A percentile compares a stretch with the other conserved stretches of the same genome.
These are phyloP conservation scores for Xylaria digitata DNA, from an alignment of 2,329 filamentous ascomycete genomes.

Conservation along the genomic window DNA sequence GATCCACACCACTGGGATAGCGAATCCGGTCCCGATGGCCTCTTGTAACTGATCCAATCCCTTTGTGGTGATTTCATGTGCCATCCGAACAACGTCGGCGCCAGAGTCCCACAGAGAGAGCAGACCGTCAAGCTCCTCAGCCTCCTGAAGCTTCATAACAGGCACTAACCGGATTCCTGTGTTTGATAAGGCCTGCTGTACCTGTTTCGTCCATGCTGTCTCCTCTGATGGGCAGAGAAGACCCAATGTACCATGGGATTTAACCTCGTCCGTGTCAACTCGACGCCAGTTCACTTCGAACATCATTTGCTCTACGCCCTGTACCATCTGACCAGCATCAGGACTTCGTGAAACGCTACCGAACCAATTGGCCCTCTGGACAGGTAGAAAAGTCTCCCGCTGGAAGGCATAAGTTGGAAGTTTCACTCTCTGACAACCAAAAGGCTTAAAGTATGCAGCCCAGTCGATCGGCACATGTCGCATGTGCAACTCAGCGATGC, in stretches of 20 bases:
- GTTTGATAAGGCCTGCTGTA: slow-evolving; percentile 28
- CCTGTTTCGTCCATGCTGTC: slow-evolving; percentile 19
- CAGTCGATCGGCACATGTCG: slow-evolving; percentile 47
- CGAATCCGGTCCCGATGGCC: slow-evolving; percentile 38
- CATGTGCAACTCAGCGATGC: slow-evolving; percentile 44
- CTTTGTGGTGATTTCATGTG: slow-evolving; percentile 37
- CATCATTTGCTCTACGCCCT: slow-evolving; percentile 25
- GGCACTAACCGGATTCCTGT: slow-evolving; percentile 32
- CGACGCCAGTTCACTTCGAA: slow-evolving; percentile 40
- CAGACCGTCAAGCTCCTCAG: slow-evolving; percentile 44
- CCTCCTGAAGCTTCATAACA: slow-evolving; percentile 38
- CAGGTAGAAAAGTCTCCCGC: slow-evolving; percentile 25
- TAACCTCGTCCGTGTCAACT: slow-evolving; percentile 20
- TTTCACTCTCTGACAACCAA: slow-evolving; percentile 44
- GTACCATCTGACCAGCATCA: background rate
- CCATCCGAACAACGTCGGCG: slow-evolving; percentile 39
- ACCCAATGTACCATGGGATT: slow-evolving; percentile 36
- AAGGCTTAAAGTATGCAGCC: slow-evolving; percentile 47
- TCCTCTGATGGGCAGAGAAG: slow-evolving; percentile 26
- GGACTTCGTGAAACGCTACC: background rate
- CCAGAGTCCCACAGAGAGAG: slow-evolving; percentile 44
- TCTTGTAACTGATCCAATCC: slow-evolving; percentile 45
- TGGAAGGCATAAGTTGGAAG: slow-evolving; percentile 51
- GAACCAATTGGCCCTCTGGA: background rate
- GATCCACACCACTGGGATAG: slow-evolving; percentile 44